Conservation (phyloP, 345 rosid species). For the Eucalyptus decipiens region DNA sequence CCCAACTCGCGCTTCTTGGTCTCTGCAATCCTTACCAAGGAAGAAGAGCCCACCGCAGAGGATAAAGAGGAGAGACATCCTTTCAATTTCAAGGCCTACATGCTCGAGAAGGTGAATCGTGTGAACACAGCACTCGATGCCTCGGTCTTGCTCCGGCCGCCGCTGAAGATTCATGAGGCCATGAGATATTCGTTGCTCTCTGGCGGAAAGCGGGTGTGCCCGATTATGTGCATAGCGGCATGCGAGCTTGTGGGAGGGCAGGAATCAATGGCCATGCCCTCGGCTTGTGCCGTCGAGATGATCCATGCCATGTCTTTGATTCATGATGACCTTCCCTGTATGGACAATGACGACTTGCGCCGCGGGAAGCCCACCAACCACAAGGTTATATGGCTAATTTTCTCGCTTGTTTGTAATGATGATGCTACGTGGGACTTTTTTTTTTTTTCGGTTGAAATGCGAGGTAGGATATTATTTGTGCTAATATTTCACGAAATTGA, state of each 20-base stretch:
- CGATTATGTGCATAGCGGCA: constrained; percentile 67
- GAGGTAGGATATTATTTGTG: not conserved
- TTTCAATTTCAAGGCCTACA: constrained; percentile 75
- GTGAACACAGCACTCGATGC: constrained; percentile 63
- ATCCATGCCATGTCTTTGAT: constrained; percentile 92
- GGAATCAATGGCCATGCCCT: constrained; percentile 61
- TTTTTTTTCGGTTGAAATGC: not conserved
- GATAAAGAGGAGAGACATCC: constrained; percentile 16
- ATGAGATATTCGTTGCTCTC: constrained; percentile 94
- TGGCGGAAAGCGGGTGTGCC: constrained; percentile 83
- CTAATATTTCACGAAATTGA: not conserved
- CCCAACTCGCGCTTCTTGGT: constrained; percentile 4
- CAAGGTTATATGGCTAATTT: constrained; percentile 9
- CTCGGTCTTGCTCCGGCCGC: constrained; percentile 50
- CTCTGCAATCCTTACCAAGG: constrained; percentile 37
- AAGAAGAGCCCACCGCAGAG: constrained; percentile 12
- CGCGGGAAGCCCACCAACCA: constrained; percentile 93
- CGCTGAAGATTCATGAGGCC: constrained; percentile 70
- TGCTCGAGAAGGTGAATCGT: constrained; percentile 40
- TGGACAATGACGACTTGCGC: constrained; percentile 96
- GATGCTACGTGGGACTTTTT: not conserved
- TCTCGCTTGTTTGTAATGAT: not conserved
- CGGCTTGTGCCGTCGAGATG: constrained; percentile 98
- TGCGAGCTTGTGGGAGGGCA: constrained; percentile 79
- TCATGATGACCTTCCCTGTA: constrained; percentile 90